A percentile compares a stretch with the other conserved stretches of the same genome.
These are phyloP conservation scores for Cladorrhinum sp. DNA, from an alignment of 2,329 filamentous ascomycete genomes.

Conservation along the genomic window DNA sequence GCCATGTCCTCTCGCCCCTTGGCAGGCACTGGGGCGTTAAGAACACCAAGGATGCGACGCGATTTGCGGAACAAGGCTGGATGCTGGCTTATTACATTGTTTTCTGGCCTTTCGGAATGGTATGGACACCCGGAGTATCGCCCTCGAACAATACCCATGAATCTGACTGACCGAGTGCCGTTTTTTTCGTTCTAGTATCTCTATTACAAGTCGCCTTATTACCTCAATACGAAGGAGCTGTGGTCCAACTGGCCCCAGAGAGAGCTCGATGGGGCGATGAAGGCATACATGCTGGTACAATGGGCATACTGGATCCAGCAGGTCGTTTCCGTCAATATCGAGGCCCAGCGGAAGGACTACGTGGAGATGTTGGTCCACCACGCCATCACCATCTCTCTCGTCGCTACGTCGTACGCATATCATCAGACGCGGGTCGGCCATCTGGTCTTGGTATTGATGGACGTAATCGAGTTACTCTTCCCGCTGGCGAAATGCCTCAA, in stretches of 20 bases:
- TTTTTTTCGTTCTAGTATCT: too few relatives aligned
- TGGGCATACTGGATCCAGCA: slow-evolving; percentile 89
- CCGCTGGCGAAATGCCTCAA: slow-evolving; percentile 87
- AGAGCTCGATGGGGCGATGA: slow-evolving; percentile 67
- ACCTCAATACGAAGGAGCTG: too few relatives aligned
- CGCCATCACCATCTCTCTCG: slow-evolving; percentile 74
- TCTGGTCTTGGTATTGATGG: slow-evolving; percentile 82
- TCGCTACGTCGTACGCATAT: slow-evolving; percentile 77
- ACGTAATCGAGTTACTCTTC: slow-evolving; percentile 79
- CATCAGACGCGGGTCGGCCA: slow-evolving; percentile 80
- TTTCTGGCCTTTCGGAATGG: slow-evolving; percentile 78
- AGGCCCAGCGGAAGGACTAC: slow-evolving; percentile 84
- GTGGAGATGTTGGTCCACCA: slow-evolving; percentile 90
- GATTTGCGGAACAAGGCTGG: slow-evolving; percentile 90
- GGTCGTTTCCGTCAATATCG: slow-evolving; percentile 83
- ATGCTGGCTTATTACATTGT: slow-evolving; percentile 72
- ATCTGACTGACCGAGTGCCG: too few relatives aligned
- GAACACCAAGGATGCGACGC: slow-evolving; percentile 66
- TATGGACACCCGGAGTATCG: slow-evolving; percentile 50
- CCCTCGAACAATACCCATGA: too few relatives aligned
- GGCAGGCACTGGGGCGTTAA: slow-evolving; percentile 67
- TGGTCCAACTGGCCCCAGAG: slow-evolving; percentile 40
- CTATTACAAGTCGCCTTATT: too few relatives aligned
- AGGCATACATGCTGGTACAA: slow-evolving; percentile 82
- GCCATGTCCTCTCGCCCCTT: slow-evolving; percentile 76